phyloP scores from a whole-genome alignment of 163 green algal species.

The Prototheca stagnorum region DNA sequence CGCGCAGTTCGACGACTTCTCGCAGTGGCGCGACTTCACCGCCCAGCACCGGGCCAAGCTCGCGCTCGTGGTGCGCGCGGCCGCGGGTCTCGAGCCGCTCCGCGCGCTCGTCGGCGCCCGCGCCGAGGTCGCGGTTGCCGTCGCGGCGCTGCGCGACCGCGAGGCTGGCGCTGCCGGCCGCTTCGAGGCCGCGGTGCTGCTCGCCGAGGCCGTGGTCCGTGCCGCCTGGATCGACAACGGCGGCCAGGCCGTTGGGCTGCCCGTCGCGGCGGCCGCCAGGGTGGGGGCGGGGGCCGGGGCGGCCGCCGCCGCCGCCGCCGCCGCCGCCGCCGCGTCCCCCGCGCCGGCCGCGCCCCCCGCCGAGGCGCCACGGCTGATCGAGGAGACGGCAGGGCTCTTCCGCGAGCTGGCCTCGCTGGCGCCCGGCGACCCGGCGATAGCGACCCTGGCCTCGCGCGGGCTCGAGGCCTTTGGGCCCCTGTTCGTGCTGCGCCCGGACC shows the following conservation, averaged over 20 bases:
- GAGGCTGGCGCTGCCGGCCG: not conserved
- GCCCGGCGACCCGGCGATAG: no score
- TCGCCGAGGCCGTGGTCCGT: no score
- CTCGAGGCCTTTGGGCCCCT: slow-evolving; percentile 40
- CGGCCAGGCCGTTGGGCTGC: no score
- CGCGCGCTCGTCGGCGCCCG: no score
- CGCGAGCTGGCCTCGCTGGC: no score
- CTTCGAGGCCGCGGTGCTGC: no score
- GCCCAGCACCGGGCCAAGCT: slow-evolving; percentile 26
- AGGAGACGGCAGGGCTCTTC: no score
- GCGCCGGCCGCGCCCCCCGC: not conserved
- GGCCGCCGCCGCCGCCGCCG: not conserved
- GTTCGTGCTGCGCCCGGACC: slow-evolving; percentile 21
- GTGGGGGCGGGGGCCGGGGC: not conserved
- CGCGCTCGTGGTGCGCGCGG: slow-evolving; percentile 14
- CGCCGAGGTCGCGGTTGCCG: no score
- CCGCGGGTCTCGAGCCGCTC: slow-evolving; percentile 23
- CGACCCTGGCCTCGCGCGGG: no score
- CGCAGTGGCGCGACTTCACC: slow-evolving; percentile 29
- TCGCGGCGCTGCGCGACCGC: slow-evolving; percentile 6
- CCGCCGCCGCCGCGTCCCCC: not conserved
- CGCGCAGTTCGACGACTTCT: slow-evolving; percentile 28
- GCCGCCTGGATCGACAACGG: no score
- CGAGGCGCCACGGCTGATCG: slow-evolving; percentile 5
- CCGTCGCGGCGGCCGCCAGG: no score